These are phyloP conservation scores for Pseudonectria foliicola DNA, from an alignment of 2,329 filamentous ascomycete genomes.

Conservation along the genomic window DNA sequence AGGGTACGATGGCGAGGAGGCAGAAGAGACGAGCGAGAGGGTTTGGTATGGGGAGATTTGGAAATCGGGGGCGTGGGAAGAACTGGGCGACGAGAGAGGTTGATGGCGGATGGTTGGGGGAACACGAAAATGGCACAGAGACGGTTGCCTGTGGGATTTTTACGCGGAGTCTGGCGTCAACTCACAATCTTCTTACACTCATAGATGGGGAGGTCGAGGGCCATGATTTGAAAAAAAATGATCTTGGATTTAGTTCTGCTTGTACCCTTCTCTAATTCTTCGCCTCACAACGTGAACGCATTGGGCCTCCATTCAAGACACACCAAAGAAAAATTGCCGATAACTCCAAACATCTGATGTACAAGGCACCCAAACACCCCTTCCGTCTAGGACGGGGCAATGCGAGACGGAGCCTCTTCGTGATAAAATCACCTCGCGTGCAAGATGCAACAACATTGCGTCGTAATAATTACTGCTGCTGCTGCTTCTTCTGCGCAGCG, in stretches of 20 bases:
- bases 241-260: slow-evolving; percentile 4
- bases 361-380: slow-evolving; percentile 14
- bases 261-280: slow-evolving; percentile 10
- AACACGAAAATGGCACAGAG: background rate
- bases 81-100: too few relatives aligned
- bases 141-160: too few relatives aligned
- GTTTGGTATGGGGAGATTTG: too few relatives aligned
- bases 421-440: slow-evolving; percentile 4
- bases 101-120: too few relatives aligned
- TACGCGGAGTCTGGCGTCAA: too few relatives aligned
- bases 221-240: slow-evolving; percentile 7
- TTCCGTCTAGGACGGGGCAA: background rate
- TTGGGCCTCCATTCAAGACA: slow-evolving; percentile 16
- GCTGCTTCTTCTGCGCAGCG: slow-evolving; percentile 72
- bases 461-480: slow-evolving; percentile 24
- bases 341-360: slow-evolving; percentile 24
- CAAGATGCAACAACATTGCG: background rate
- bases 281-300: slow-evolving; percentile 14
- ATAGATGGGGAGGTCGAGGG: slow-evolving; percentile 1
- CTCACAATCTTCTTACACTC: slow-evolving; percentile 3
- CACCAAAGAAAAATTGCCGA: slow-evolving; percentile 18
- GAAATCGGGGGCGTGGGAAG: too few relatives aligned
- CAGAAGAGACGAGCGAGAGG: too few relatives aligned
- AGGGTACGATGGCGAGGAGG: slow-evolving; percentile 1
- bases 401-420: slow-evolving; percentile 2